These are phyloP conservation scores for Barnettozyma wickerhamii DNA, from an alignment of 805 yeast genomes.

Conservation along the genomic window DNA sequence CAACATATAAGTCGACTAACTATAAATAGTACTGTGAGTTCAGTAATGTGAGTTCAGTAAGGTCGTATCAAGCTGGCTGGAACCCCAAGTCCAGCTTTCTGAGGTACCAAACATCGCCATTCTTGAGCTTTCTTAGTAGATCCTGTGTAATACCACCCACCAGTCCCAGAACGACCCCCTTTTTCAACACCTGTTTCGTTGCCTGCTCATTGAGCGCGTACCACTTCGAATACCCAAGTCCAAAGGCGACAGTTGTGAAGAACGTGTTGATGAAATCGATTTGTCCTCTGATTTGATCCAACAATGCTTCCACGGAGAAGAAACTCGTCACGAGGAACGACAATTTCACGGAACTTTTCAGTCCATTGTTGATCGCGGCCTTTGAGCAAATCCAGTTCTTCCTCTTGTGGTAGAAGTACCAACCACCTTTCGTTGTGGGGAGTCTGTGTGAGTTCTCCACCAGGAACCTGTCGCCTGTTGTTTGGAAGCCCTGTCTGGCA, in stretches of 20 bases:
- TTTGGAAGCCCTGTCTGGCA: conserved; percentile 51
- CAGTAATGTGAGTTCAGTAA: too few relatives aligned
- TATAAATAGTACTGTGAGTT: too few relatives aligned
- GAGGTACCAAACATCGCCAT: conserved; percentile 63
- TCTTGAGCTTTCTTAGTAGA: conserved; percentile 48
- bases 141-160: conserved; percentile 67
- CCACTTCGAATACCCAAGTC: conserved; percentile 46
- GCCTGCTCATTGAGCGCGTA: conserved; percentile 39
- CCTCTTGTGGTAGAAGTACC: conserved; percentile 85
- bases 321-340: conserved; percentile 42
- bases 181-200: conserved; percentile 36
- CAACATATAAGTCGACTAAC: too few relatives aligned
- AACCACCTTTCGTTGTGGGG: conserved; percentile 73
- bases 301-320: conserved; percentile 56
- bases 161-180: conserved; percentile 58
- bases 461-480: conserved; percentile 54
- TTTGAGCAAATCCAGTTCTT: conserved; percentile 71
- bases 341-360: conserved; percentile 38
- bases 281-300: conserved; percentile 50
- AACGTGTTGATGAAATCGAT: conserved; percentile 62
- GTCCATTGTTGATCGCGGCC: conserved; percentile 47
- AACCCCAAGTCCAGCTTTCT: conserved; percentile 3
- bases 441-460: conserved; percentile 82
- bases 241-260: conserved; percentile 49
- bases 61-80: too few relatives aligned